Percentiles rank a stretch among this genome's conserved stretches.
Evolutionary conservation across 1,284 basidiomycete genomes (phyloP).

Genomic region (Boletus hoseneyae): DNA sequence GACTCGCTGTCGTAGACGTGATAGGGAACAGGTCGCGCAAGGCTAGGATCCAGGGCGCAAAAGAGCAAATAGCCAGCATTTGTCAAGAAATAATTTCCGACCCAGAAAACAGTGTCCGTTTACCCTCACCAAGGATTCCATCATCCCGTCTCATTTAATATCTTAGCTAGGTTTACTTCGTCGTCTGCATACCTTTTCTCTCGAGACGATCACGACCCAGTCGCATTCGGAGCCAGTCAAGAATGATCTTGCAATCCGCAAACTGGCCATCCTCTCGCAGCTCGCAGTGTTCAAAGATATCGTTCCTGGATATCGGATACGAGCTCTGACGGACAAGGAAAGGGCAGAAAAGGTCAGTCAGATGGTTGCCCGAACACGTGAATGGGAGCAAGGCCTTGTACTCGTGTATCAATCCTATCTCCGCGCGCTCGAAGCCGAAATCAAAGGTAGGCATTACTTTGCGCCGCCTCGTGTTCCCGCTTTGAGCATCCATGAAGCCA

Average conservation of each 20-base stretch:
- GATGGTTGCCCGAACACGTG: slow-evolving; percentile 85
- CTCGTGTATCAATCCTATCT: slow-evolving; percentile 88
- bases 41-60: slow-evolving; percentile 71
- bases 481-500: slow-evolving; percentile 47
- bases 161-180: slow-evolving; percentile 78
- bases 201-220: slow-evolving; percentile 65
- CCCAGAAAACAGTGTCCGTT: slow-evolving; percentile 75
- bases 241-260: slow-evolving; percentile 84
- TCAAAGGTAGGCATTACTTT: slow-evolving; percentile 64
- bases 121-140: slow-evolving; percentile 9
- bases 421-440: slow-evolving; percentile 78
- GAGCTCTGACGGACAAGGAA: slow-evolving; percentile 86
- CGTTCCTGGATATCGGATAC: slow-evolving; percentile 88
- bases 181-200: slow-evolving; percentile 82
- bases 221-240: slow-evolving; percentile 62
- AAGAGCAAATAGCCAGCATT: slow-evolving; percentile 85
- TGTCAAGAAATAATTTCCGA: slow-evolving; percentile 90
- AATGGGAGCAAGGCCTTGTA: slow-evolving; percentile 97
- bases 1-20: slow-evolving; percentile 76
- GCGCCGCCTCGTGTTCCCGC: slow-evolving; percentile 18
- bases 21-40: slow-evolving; percentile 66
- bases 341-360: slow-evolving; percentile 93
- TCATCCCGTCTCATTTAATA: slow-evolving; percentile 18
- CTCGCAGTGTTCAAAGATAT: slow-evolving; percentile 96
- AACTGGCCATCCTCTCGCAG: slow-evolving; percentile 86